These are phyloP conservation scores for Trichoderma afroharzianum DNA, from an alignment of 2,329 filamentous ascomycete species.

Conservation along the genomic window DNA sequence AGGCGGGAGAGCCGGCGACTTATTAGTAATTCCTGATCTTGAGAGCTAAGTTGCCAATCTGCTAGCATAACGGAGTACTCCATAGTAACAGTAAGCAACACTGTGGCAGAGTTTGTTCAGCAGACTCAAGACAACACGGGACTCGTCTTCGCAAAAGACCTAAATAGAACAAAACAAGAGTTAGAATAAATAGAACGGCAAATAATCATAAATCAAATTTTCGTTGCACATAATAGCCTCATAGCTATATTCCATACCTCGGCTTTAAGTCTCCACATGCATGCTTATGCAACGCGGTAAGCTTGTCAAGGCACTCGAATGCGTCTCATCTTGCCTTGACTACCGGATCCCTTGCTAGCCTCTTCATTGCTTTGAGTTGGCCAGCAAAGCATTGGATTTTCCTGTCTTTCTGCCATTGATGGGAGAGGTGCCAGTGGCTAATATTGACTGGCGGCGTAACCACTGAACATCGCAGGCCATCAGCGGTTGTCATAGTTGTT, in stretches of 20 bases:
- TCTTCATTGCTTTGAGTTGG: not conserved
- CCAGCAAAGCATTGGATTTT: not conserved
- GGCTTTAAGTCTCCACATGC: not conserved
- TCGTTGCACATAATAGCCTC: not conserved
- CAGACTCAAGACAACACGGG: not conserved
- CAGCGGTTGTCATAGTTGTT: not conserved
- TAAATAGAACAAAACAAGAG: not conserved
- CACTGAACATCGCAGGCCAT: not conserved
- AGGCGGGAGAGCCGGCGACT: not conserved
- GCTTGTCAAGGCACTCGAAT: not conserved
- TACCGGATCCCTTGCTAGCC: not conserved
- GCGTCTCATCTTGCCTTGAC: not conserved
- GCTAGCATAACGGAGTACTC: not conserved
- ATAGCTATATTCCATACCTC: not conserved
- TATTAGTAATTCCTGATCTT: conserved; percentile 1
- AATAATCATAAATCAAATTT: not conserved
- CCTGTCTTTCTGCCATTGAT: not conserved
- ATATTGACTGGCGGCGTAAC: not conserved
- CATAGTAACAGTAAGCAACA: not conserved
- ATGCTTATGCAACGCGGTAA: not conserved
- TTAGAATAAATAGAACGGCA: too few species aligned
- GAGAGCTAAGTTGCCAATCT: not conserved
- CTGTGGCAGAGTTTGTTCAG: not conserved
- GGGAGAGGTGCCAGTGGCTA: not conserved
- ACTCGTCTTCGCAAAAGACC: not conserved